phyloP scores from a whole-genome alignment of 169 alveolate species.

The Neospora caninum region DNA sequence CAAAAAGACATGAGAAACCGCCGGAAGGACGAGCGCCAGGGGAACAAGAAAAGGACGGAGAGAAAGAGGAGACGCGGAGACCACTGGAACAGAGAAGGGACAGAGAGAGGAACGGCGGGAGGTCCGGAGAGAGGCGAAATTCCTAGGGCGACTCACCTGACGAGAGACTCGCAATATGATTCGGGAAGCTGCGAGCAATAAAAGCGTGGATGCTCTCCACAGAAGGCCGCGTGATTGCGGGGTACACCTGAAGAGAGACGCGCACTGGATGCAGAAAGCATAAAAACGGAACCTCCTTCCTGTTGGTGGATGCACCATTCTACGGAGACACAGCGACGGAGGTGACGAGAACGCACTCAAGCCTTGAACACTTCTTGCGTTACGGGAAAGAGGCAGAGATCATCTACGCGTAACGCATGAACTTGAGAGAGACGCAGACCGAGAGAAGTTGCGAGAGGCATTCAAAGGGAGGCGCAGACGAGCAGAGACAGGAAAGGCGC shows the following conservation, averaged over 20 bases:
- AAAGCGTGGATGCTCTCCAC: slow-evolving; percentile 48
- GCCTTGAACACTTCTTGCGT: too few species aligned
- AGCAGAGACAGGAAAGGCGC: too few species aligned
- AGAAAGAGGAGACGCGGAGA: background rate
- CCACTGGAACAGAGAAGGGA: background rate
- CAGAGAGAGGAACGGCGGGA: background rate
- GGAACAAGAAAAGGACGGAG: background rate
- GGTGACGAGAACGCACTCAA: too few species aligned
- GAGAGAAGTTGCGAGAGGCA: too few species aligned
- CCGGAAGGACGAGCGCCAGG: background rate
- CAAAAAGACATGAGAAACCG: background rate
- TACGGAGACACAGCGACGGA: too few species aligned
- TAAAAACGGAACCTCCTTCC: too few species aligned
- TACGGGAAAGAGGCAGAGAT: too few species aligned
- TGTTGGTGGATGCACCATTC: too few species aligned
- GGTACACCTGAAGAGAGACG: slow-evolving; percentile 51
- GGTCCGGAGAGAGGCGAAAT: background rate
- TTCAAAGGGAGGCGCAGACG: too few species aligned
- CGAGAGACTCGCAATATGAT: slow-evolving; percentile 20
- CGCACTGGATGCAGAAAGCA: background rate
- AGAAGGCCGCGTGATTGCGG: slow-evolving; percentile 47
- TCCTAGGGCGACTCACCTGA: slow-evolving; percentile 6
- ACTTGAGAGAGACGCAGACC: too few species aligned
- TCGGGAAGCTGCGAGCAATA: slow-evolving; percentile 59
- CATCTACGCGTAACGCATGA: too few species aligned